These are phyloP conservation scores for Pseudogymnoascus destructans DNA, from an alignment of 2,329 filamentous ascomycete genomes.

Conservation along the genomic window DNA sequence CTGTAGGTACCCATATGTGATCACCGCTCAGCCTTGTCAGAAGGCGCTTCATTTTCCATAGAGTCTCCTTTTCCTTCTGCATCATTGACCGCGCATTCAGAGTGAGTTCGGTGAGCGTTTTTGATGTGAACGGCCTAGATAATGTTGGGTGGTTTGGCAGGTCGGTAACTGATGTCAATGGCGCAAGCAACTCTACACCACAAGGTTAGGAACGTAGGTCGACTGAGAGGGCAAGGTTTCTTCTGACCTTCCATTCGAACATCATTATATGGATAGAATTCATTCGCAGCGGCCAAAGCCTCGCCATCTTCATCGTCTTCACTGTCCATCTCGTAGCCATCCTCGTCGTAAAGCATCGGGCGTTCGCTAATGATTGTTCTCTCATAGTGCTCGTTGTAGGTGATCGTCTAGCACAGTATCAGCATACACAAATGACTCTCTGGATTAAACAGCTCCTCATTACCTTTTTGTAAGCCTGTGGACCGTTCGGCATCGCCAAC, in stretches of 20 bases:
- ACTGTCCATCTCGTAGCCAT: constrained; percentile 64
- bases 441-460: constrained; percentile 16
- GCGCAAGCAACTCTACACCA: constrained; percentile 53
- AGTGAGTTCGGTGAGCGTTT: constrained; percentile 58
- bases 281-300: constrained; percentile 47
- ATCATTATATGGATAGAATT: constrained; percentile 62
- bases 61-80: constrained; percentile 58
- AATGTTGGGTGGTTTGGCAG: constrained; percentile 62
- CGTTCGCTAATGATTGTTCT: constrained; percentile 64
- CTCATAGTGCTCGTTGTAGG: constrained; percentile 55
- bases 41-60: constrained; percentile 64
- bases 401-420: constrained; percentile 42
- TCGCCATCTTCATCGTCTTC: constrained; percentile 54
- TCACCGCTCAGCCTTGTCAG: constrained; percentile 64
- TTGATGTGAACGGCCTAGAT: constrained; percentile 61
- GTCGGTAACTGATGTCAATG: constrained; percentile 61
- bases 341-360: constrained; percentile 59
- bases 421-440: constrained; percentile 12
- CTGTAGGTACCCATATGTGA: constrained; percentile 52
- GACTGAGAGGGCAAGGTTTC: neutral
- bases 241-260: constrained; percentile 56
- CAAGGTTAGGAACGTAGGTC: constrained; percentile 21
- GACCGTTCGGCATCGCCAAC: constrained; percentile 51
- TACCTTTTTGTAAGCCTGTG: constrained; percentile 60
- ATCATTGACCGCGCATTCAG: constrained; percentile 56